Percentiles rank a stretch among this genome's conserved stretches.
These are phyloP conservation scores for Yarrowia sp. DNA, from an alignment of 805 yeast genomes.

Conservation along the genomic window DNA sequence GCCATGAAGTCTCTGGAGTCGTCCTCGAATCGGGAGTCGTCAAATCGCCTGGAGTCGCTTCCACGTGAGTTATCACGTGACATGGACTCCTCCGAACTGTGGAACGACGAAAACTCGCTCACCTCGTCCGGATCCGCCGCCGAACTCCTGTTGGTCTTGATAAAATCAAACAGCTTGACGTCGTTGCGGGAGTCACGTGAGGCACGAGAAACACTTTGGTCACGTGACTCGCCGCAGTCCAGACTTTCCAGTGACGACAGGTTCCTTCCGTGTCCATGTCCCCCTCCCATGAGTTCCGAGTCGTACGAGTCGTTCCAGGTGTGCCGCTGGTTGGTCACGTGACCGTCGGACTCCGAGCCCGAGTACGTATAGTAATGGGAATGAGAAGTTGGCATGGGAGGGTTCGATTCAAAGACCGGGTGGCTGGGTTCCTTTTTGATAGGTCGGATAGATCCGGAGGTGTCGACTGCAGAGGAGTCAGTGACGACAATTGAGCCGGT, in stretches of 20 bases:
- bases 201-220: background rate
- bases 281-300: constrained; percentile 18
- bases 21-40: background rate
- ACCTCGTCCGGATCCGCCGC: constrained; percentile 17
- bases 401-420: constrained; percentile 18
- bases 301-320: constrained; percentile 38
- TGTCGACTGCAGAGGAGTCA: background rate
- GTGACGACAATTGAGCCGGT: constrained; percentile 5
- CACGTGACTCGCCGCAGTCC: constrained; percentile 19
- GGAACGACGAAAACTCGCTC: constrained; percentile 29
- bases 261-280: constrained; percentile 25
- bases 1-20: constrained; percentile 21
- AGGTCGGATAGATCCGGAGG: constrained; percentile 16
- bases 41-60: background rate
- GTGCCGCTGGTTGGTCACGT: constrained; percentile 10
- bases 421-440: constrained; percentile 32
- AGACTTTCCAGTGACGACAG: constrained; percentile 3
- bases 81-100: background rate
- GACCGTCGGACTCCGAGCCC: constrained; percentile 9
- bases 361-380: constrained; percentile 27
- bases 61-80: background rate
- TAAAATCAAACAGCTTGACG: constrained; percentile 35
- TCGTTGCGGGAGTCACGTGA: constrained; percentile 31
- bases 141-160: background rate
- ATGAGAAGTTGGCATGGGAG: constrained; percentile 1